Percentiles rank a stretch among this genome's conserved stretches.
Conservation (phyloP, 202 grass and related monocot species). For the Schoenoplectus tabernaemontani region DNA sequence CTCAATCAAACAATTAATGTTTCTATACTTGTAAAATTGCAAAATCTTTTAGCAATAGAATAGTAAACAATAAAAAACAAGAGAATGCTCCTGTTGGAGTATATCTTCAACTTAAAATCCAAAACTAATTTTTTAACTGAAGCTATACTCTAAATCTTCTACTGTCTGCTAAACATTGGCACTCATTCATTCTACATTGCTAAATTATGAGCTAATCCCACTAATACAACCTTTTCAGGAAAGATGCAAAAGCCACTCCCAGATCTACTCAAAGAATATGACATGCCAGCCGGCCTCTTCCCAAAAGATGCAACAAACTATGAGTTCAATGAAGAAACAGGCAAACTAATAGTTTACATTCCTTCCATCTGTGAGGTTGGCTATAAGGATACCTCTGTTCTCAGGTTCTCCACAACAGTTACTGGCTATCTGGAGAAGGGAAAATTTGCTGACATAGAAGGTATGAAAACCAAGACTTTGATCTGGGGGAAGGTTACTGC, state of each 20-base stretch:
- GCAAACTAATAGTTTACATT: constrained; percentile 75
- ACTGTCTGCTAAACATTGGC: not conserved
- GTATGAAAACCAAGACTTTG: constrained; percentile 80
- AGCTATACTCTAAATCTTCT: not conserved
- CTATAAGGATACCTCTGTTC: constrained; percentile 87
- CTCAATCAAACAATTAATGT: not conserved
- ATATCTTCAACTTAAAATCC: not conserved
- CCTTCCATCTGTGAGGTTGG: constrained; percentile 70
- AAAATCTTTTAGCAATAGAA: not conserved
- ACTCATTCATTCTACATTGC: not conserved
- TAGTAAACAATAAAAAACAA: not conserved
- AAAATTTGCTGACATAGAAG: constrained; percentile 71
- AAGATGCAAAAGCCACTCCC: constrained; percentile 91
- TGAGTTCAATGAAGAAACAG: constrained; percentile 85
- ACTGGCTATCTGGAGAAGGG: constrained; percentile 92
- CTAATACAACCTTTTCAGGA: constrained; percentile 33
- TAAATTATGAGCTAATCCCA: not conserved
- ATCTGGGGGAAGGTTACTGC: constrained; percentile 84
- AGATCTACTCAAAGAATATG: constrained; percentile 77
- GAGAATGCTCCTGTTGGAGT: not conserved
- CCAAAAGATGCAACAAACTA: constrained; percentile 85
- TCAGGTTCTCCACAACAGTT: constrained; percentile 73
- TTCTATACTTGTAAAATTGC: not conserved
- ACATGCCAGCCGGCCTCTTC: constrained; percentile 79
- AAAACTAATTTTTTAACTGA: not conserved